Percentiles rank a stretch among this genome's conserved stretches.
phyloP scores from a whole-genome alignment of 2,329 filamentous ascomycete species.

The Ceratocystis colombiana region DNA sequence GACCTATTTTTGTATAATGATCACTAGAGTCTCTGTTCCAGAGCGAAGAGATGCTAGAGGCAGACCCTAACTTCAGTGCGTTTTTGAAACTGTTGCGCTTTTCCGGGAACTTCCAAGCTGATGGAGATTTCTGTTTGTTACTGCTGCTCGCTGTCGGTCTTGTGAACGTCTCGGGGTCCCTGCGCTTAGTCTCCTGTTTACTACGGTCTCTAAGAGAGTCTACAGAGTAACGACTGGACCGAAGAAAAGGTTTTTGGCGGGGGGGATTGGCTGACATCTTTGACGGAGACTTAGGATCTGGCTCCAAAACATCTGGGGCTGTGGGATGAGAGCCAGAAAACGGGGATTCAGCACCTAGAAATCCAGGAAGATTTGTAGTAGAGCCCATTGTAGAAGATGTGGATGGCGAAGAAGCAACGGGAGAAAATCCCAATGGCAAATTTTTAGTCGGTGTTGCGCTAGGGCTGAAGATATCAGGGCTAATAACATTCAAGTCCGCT shows the following conservation, averaged over 20 bases:
- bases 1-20: conserved; percentile 19
- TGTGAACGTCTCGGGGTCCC: neutral
- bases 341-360: conserved; percentile 1
- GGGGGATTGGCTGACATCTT: conserved; percentile 8
- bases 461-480: conserved; percentile 5
- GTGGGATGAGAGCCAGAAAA: neutral
- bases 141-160: conserved; percentile 5
- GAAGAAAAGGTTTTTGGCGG: conserved; percentile 17
- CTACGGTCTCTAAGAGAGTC: conserved; percentile 12
- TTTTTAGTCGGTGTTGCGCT: neutral
- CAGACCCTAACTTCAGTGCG: conserved; percentile 21
- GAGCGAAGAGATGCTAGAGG: conserved; percentile 15
- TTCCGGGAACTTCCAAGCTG: conserved; percentile 16
- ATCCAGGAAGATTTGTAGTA: neutral
- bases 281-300: conserved; percentile 9
- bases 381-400: neutral
- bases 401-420: neutral
- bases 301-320: neutral
- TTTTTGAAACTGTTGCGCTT: conserved; percentile 19
- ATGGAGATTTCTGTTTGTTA: conserved; percentile 8
- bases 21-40: conserved; percentile 14
- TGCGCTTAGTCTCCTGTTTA: conserved; percentile 15
- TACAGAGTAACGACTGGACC: conserved; percentile 8
- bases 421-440: neutral
- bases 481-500: neutral